Percentiles rank a stretch among this genome's conserved stretches.
Conservation (phyloP, 1,139 yeast species). For the Cylindricascospora bacillispora region DNA sequence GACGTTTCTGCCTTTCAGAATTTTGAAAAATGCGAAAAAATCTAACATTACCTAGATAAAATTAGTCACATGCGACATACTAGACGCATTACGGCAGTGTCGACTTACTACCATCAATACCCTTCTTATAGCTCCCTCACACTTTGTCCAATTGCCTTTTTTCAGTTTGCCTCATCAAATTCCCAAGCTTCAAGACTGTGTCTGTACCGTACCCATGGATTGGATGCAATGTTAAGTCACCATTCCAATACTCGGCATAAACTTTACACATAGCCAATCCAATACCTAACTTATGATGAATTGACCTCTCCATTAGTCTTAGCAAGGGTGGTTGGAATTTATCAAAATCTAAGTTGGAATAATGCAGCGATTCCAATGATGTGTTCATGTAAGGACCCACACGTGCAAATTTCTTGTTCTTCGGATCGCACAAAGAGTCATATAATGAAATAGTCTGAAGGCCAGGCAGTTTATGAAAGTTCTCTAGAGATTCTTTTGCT, state of each 20-base stretch:
- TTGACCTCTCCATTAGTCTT: constrained; percentile 56
- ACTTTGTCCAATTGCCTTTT: constrained; percentile 66
- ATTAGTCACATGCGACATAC: too few relatives aligned
- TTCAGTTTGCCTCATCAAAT: constrained; percentile 58
- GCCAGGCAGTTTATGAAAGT: constrained; percentile 61
- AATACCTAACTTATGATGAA: constrained; percentile 63
- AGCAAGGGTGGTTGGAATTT: constrained; percentile 32
- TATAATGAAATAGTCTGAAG: constrained; percentile 25
- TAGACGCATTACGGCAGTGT: too few relatives aligned
- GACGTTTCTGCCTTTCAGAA: too few relatives aligned
- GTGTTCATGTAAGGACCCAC: constrained; percentile 27
- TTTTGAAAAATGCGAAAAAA: too few relatives aligned
- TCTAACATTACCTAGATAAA: too few relatives aligned
- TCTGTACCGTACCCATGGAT: constrained; percentile 89
- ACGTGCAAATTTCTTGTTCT: constrained; percentile 5
- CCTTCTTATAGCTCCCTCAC: too few relatives aligned
- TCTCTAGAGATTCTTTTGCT: constrained; percentile 44
- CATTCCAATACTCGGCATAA: constrained; percentile 95
- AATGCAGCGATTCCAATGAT: constrained; percentile 28
- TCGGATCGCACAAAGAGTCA: constrained; percentile 15
- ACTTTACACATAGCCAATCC: constrained; percentile 87
- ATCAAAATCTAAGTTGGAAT: constrained; percentile 14
- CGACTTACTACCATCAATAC: too few relatives aligned
- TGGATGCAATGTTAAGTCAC: constrained; percentile 68
- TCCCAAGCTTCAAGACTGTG: constrained; percentile 64